phyloP scores from a whole-genome alignment of 2,329 filamentous ascomycete species.

The Colletotrichum sp. region DNA sequence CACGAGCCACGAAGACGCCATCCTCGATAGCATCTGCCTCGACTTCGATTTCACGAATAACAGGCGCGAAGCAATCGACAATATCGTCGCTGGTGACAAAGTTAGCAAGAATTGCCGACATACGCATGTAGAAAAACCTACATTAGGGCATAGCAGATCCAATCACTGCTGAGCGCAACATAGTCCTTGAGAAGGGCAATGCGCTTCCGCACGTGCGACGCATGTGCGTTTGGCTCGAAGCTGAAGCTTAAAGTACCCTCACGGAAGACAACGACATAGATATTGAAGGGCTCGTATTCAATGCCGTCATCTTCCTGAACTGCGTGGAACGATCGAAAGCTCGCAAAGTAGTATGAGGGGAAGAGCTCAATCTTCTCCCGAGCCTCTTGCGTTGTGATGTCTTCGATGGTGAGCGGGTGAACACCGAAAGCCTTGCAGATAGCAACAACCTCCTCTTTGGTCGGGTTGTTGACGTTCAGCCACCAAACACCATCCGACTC shows the following conservation, averaged over 20 bases:
- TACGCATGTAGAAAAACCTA: slow-evolving; percentile 46
- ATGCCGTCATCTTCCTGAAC: slow-evolving; percentile 79
- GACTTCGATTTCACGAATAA: slow-evolving; percentile 83
- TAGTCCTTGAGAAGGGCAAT: slow-evolving; percentile 95
- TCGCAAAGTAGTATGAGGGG: slow-evolving; percentile 96
- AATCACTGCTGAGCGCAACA: slow-evolving; percentile 91
- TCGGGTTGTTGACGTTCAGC: slow-evolving; percentile 92
- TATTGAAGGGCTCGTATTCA: slow-evolving; percentile 93
- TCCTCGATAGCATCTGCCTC: slow-evolving; percentile 96
- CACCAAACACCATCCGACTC: slow-evolving; percentile 90
- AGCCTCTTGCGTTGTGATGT: slow-evolving; percentile 93
- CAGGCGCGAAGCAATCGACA: slow-evolving; percentile 91
- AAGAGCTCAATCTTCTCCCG: slow-evolving; percentile 99
- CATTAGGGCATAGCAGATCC: slow-evolving; percentile 99
- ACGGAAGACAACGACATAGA: slow-evolving; percentile 96
- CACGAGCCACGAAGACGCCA: slow-evolving; percentile 88
- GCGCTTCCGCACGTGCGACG: slow-evolving; percentile 85
- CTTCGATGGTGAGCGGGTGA: slow-evolving; percentile 93
- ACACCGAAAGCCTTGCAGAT: slow-evolving; percentile 95
- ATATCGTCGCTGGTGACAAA: slow-evolving; percentile 78
- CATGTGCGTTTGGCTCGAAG: slow-evolving; percentile 86
- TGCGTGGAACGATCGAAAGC: slow-evolving; percentile 88
- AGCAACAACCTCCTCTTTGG: slow-evolving; percentile 83
- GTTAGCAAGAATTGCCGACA: slow-evolving; percentile 26
- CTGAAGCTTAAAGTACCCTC: slow-evolving; percentile 96